phyloP scores from a whole-genome alignment of 768 basidiomycete species.

The Gymnopilus junonius region DNA sequence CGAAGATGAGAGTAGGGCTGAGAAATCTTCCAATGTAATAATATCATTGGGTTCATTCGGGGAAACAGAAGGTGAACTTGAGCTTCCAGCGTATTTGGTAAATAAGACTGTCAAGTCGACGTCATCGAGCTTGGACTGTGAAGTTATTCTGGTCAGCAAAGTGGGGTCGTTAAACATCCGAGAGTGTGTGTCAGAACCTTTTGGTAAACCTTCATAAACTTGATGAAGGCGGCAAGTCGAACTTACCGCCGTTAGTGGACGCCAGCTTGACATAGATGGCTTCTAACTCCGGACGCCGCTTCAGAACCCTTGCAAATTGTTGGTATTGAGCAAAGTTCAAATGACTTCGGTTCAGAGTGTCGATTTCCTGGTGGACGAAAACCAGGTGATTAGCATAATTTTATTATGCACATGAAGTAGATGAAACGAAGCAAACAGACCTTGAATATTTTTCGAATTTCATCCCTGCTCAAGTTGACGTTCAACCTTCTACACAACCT shows the following conservation, averaged over 20 bases:
- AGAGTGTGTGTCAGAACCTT: conserved; percentile 31
- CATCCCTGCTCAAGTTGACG: conserved; percentile 56
- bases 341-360: conserved; percentile 54
- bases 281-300: conserved; percentile 84
- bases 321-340: conserved; percentile 85
- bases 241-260: conserved; percentile 33
- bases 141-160: conserved; percentile 1
- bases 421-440: conserved; percentile 34
- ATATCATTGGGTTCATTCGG: conserved; percentile 22
- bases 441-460: conserved; percentile 62
- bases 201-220: conserved; percentile 50
- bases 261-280: conserved; percentile 53
- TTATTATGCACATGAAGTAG: background rate
- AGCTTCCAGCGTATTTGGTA: conserved; percentile 33
- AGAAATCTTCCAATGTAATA: conserved; percentile 68
- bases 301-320: conserved; percentile 80
- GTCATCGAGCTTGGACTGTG: conserved; percentile 39
- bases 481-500: conserved; percentile 73
- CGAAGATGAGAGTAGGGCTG: conserved; percentile 77
- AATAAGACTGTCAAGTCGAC: conserved; percentile 40
- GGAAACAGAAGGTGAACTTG: conserved; percentile 2
- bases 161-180: background rate
- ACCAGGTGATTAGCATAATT: background rate
- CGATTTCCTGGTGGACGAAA: conserved; percentile 55
- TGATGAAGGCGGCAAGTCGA: conserved; percentile 49